These are phyloP conservation scores for Botrytis paeoniae DNA, from an alignment of 2,329 filamentous ascomycete genomes.

Conservation along the genomic window DNA sequence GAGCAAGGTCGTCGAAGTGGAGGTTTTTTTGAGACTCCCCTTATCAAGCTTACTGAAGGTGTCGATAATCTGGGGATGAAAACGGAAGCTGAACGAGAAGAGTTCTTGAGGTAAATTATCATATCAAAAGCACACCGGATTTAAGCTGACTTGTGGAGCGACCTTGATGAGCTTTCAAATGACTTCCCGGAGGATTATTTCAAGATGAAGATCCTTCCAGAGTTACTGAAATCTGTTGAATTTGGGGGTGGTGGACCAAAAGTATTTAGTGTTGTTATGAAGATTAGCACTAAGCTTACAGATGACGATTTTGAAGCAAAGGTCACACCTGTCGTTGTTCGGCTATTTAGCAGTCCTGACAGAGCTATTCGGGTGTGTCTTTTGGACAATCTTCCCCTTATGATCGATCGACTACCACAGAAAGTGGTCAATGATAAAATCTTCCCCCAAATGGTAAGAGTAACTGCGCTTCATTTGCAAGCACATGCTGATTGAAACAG, in stretches of 20 bases:
- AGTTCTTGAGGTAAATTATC: constrained; percentile 66
- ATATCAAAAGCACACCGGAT: not conserved
- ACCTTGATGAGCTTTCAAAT: constrained; percentile 81
- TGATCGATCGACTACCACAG: constrained; percentile 87
- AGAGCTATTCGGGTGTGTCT: constrained; percentile 88
- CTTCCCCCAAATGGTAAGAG: constrained; percentile 80
- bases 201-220: constrained; percentile 92
- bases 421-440: constrained; percentile 95
- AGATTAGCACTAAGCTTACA: constrained; percentile 82
- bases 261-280: constrained; percentile 83
- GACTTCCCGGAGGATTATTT: constrained; percentile 98
- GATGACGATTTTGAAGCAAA: constrained; percentile 85
- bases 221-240: constrained; percentile 97
- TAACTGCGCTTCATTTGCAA: not conserved
- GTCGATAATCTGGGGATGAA: constrained; percentile 93
- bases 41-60: constrained; percentile 89
- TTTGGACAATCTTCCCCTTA: constrained; percentile 80
- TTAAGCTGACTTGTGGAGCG: constrained; percentile 42
- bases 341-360: constrained; percentile 87
- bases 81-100: constrained; percentile 75
- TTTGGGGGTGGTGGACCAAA: constrained; percentile 95
- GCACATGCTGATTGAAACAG: constrained; percentile 43
- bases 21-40: constrained; percentile 86
- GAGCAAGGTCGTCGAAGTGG: constrained; percentile 81
- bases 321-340: constrained; percentile 81